Conservation (phyloP, 176 grass and related monocot genomes). For the Tuctoria greenei region DNA sequence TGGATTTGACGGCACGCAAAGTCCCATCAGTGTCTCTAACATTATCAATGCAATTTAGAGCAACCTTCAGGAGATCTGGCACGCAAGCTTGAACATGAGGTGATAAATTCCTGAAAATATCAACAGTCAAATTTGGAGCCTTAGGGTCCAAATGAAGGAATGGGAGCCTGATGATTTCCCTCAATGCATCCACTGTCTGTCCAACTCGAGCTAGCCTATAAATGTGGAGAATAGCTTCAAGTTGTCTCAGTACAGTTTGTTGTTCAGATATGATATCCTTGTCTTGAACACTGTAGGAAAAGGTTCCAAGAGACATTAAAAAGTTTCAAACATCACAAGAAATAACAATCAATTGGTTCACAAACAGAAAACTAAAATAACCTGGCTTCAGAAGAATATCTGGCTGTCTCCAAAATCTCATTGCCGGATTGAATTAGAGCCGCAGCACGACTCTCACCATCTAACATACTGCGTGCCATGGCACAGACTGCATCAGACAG, state of each 20-base stretch:
- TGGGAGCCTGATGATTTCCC: constrained; percentile 71
- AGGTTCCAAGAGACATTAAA: constrained; percentile 20
- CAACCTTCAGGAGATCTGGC: constrained; percentile 82
- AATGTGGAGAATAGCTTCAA: constrained; percentile 78
- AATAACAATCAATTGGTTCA: constrained; percentile 1
- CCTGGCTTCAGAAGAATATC: constrained; percentile 85
- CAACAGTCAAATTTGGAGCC: constrained; percentile 59
- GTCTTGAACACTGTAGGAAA: constrained; percentile 64
- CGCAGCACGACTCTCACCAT: constrained; percentile 76
- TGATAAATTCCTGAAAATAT: constrained; percentile 76
- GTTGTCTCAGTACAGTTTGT: constrained; percentile 76
- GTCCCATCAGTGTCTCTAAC: constrained; percentile 83
- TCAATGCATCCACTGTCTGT: constrained; percentile 78
- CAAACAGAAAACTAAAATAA: constrained; percentile 38
- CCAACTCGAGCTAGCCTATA: constrained; percentile 69
- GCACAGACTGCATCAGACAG: constrained; percentile 91
- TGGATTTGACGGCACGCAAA: constrained; percentile 66
- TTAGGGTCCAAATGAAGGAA: constrained; percentile 65
- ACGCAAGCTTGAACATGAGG: constrained; percentile 81
- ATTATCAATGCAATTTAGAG: constrained; percentile 79
- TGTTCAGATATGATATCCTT: constrained; percentile 81
- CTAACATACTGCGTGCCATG: constrained; percentile 62
- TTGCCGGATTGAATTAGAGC: constrained; percentile 80
- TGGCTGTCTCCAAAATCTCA: constrained; percentile 79
- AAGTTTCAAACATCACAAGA: constrained; percentile 18